Conservation (phyloP, 805 yeast species). For the Yamadazyma nakazawae region DNA sequence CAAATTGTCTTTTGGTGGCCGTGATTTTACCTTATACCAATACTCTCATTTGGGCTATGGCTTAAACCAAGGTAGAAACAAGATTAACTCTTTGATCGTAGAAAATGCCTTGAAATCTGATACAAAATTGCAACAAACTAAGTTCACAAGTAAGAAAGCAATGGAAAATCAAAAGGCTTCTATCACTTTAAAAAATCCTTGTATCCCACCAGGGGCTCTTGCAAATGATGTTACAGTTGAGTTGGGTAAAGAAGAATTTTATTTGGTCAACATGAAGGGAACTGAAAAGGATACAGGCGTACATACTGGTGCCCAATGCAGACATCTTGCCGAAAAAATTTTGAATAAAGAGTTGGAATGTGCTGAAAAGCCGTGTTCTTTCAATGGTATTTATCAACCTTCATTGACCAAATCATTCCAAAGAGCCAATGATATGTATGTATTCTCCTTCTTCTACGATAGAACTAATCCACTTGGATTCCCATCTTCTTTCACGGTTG, state of each 20-base stretch:
- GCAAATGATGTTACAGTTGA: constrained; percentile 64
- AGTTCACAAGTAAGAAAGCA: constrained; percentile 24
- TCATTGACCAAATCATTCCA: constrained; percentile 77
- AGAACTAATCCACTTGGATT: constrained; percentile 91
- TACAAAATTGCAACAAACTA: constrained; percentile 19
- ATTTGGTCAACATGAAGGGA: constrained; percentile 62
- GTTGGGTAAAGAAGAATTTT: constrained; percentile 40
- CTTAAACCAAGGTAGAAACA: constrained; percentile 87
- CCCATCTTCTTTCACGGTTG: constrained; percentile 84
- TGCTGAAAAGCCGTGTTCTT: constrained; percentile 78
- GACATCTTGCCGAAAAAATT: constrained; percentile 75
- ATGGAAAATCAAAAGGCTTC: constrained; percentile 32
- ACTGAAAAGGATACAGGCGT: constrained; percentile 36
- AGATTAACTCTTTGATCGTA: constrained; percentile 67
- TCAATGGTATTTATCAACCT: constrained; percentile 97
- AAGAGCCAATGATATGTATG: constrained; percentile 69
- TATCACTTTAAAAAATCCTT: constrained; percentile 66
- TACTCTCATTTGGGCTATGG: constrained; percentile 96
- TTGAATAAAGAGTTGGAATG: constrained; percentile 83
- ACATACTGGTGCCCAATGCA: constrained; percentile 76
- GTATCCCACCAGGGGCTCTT: constrained; percentile 74
- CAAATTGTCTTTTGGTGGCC: constrained; percentile 73
- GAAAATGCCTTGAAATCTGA: constrained; percentile 40
- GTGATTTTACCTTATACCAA: constrained; percentile 81
- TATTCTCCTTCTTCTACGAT: constrained; percentile 94